These are phyloP conservation scores for Stereocaulon alpinum DNA, from an alignment of 495 filamentous ascomycete species.

Conservation along the genomic window DNA sequence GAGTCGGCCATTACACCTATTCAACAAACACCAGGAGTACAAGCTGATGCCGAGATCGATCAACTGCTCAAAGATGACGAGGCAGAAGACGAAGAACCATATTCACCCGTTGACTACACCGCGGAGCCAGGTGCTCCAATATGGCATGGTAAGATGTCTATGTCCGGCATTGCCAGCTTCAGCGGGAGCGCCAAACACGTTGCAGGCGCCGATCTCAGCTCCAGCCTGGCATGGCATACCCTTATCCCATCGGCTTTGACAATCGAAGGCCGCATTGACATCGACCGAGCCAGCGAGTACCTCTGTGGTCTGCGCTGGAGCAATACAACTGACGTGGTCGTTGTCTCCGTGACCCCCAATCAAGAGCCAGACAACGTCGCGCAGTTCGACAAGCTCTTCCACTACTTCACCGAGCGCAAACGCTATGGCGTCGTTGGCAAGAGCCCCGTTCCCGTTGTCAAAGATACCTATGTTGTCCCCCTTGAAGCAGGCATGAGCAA, in stretches of 20 bases:
- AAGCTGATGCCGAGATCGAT: conserved; percentile 80
- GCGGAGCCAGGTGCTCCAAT: conserved; percentile 51
- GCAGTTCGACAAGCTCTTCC: conserved; percentile 58
- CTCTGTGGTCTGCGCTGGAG: conserved; percentile 71
- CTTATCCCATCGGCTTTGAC: conserved; percentile 57
- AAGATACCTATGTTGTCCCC: conserved; percentile 69
- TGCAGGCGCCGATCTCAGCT: conserved; percentile 65
- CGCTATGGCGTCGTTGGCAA: conserved; percentile 74
- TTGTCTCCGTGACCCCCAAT: conserved; percentile 52
- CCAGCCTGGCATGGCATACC: conserved; percentile 53
- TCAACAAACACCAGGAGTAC: conserved; percentile 35
- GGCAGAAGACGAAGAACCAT: conserved; percentile 70
- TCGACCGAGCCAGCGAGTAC: conserved; percentile 74
- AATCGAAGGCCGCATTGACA: conserved; percentile 75
- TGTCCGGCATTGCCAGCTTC: conserved; percentile 68
- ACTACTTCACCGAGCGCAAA: conserved; percentile 68
- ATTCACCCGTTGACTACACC: conserved; percentile 63
- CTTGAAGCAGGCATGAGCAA: conserved; percentile 49
- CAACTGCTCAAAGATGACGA: conserved; percentile 77
- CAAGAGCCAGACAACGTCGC: conserved; percentile 40
- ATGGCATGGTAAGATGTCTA: conserved; percentile 72
- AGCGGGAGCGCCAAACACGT: conserved; percentile 67
- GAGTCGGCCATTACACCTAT: conserved; percentile 27
- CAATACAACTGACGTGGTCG: conserved; percentile 58
- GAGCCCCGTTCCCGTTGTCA: conserved; percentile 54